These are phyloP conservation scores for Dryas alaskensis DNA, from an alignment of 306 rosid species.

Conservation along the genomic window DNA sequence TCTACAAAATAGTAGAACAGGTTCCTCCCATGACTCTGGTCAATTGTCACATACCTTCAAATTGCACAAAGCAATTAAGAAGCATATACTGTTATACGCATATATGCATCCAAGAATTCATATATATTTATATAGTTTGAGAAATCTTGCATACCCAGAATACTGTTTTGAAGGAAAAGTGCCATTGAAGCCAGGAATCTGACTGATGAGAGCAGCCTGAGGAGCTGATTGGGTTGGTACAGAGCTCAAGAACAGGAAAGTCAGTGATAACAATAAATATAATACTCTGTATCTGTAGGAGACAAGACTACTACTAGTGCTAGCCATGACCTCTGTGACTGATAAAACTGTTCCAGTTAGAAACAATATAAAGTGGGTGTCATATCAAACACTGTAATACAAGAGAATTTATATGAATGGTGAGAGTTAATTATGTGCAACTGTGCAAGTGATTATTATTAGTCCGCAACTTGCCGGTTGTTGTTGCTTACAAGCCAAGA, in stretches of 20 bases:
- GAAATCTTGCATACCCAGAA: slow-evolving; percentile 40
- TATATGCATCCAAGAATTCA: not conserved
- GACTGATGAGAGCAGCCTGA: slow-evolving; percentile 28
- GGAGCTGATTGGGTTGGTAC: slow-evolving; percentile 41
- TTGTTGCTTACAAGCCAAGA: slow-evolving; percentile 28
- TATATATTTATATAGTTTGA: not conserved
- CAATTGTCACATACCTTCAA: slow-evolving; percentile 48
- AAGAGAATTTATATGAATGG: not conserved
- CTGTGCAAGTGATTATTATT: not conserved
- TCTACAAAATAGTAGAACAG: slow-evolving; percentile 75
- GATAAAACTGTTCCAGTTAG: not conserved
- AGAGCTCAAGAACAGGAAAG: slow-evolving; percentile 11
- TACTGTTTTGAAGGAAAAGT: slow-evolving; percentile 43
- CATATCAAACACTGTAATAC: not conserved
- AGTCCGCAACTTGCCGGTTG: slow-evolving; percentile 4
- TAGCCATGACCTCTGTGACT: slow-evolving; percentile 19
- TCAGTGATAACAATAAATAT: not conserved
- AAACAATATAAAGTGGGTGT: not conserved
- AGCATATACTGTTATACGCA: not conserved
- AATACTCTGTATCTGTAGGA: slow-evolving; percentile 9
- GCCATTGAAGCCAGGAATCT: slow-evolving; percentile 48
- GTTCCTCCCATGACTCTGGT: slow-evolving; percentile 55
- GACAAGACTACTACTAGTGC: not conserved
- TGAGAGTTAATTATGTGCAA: not conserved
- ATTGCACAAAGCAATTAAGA: not conserved